A percentile compares a stretch with the other conserved stretches of the same genome.
These are phyloP conservation scores for Botrytis tulipae DNA, from an alignment of 2,329 filamentous ascomycete species.

Conservation along the genomic window DNA sequence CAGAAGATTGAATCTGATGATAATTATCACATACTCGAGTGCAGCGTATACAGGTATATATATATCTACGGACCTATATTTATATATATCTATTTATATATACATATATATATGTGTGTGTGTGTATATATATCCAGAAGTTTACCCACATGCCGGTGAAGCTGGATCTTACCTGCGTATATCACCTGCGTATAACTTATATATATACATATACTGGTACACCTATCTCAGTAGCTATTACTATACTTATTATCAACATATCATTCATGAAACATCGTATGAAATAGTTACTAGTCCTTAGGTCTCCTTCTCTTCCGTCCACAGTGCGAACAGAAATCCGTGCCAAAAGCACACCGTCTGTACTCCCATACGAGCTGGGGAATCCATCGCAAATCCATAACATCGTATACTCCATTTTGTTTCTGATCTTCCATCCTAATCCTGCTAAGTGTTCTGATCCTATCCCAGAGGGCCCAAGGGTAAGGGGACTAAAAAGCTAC, in stretches of 20 bases:
- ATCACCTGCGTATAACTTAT: not conserved
- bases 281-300: not conserved
- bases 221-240: not conserved
- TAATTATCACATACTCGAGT: not conserved
- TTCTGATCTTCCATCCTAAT: not conserved
- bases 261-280: not conserved
- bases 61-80: no score
- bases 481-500: not conserved
- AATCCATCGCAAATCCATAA: not conserved
- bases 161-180: not conserved
- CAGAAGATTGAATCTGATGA: not conserved
- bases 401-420: not conserved
- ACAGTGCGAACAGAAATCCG: not conserved
- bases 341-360: not conserved
- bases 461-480: not conserved
- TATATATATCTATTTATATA: no score
- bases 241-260: not conserved
- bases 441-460: not conserved
- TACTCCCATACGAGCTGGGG: not conserved
- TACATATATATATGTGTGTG: fast-evolving
- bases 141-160: not conserved
- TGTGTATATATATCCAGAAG: not conserved
- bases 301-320: not conserved
- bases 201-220: no score
- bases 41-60: not conserved